Evolutionary conservation across 1,284 basidiomycete species (phyloP).

Genomic region (Pseudozyma flocculosa): DNA sequence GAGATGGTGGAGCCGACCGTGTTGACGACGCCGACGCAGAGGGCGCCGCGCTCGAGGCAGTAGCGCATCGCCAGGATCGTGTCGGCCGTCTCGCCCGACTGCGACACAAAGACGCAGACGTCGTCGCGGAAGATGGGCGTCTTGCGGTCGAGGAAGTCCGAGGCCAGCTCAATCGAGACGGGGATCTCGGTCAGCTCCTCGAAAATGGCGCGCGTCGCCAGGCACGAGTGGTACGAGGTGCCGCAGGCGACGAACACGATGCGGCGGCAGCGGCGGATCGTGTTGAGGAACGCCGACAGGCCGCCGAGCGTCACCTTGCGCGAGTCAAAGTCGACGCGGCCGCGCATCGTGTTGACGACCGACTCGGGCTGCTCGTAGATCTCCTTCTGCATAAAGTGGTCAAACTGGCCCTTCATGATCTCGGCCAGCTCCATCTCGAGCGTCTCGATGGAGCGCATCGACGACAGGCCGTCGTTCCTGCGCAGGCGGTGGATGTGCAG

Average conservation of each 20-base stretch:
- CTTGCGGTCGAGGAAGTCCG: conserved; percentile 97
- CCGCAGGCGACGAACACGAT: conserved; percentile 98
- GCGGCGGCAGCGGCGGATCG: conserved; percentile 89
- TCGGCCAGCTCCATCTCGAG: conserved; percentile 98
- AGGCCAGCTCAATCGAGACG: conserved; percentile 93
- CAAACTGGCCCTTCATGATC: conserved; percentile 99
- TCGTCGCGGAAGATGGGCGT: conserved; percentile 99
- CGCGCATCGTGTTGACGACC: conserved; percentile 99
- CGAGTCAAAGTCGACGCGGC: conserved; percentile 97
- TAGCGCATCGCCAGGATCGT: conserved; percentile 95
- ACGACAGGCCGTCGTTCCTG: conserved; percentile 72
- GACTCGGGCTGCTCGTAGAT: conserved; percentile 99
- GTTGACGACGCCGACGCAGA: conserved; percentile 94
- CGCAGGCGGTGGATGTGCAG: conserved; percentile 98
- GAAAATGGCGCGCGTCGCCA: conserved; percentile 97
- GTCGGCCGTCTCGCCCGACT: conserved; percentile 98
- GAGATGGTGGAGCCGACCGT: conserved; percentile 97
- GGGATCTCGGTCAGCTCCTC: conserved; percentile 99
- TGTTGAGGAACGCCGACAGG: conserved; percentile 88
- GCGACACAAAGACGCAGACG: conserved; percentile 92
- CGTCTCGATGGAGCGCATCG: conserved; percentile 95
- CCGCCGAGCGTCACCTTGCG: conserved; percentile 91
- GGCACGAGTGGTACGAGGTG: conserved; percentile 94
- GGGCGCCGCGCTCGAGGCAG: conserved; percentile 92
- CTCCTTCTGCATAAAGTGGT: conserved; percentile 99